Conservation (phyloP, 106 monocot species). For the Dioscorea alata region DNA sequence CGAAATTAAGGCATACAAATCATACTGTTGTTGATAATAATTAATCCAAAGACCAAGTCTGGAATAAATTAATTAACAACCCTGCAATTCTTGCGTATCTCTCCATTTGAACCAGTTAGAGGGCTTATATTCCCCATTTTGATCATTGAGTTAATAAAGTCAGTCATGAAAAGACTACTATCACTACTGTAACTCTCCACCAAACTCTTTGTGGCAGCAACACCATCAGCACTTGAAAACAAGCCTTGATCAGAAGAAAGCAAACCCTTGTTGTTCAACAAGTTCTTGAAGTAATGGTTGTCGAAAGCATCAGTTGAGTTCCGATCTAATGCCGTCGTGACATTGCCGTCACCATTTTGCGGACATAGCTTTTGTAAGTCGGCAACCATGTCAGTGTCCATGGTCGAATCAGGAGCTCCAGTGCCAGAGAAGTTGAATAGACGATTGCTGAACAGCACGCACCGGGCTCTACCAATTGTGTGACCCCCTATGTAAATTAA, state of each 20-base stretch:
- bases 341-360: constrained; percentile 44
- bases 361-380: constrained; percentile 34
- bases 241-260: constrained; percentile 66
- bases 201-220: constrained; percentile 27
- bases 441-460: constrained; percentile 45
- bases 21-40: too few species aligned
- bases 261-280: constrained; percentile 42
- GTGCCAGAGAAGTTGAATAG: constrained; percentile 52
- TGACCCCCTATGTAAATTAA: constrained; percentile 36
- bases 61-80: constrained; percentile 27
- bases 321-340: constrained; percentile 40
- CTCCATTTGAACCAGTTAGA: constrained; percentile 31
- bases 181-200: constrained; percentile 38
- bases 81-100: constrained; percentile 57
- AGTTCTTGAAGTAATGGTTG: constrained; percentile 66
- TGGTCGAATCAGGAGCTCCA: constrained; percentile 32
- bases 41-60: too few species aligned
- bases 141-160: constrained; percentile 52
- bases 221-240: constrained; percentile 41
- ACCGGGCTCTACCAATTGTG: constrained; percentile 67
- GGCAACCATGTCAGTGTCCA: constrained; percentile 32
- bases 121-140: constrained; percentile 71
- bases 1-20: too few species aligned
- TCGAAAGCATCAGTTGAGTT: constrained; percentile 56
- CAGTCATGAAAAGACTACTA: constrained; percentile 18